Evolutionary conservation across 352 stramenopile species (phyloP).

Genomic region (Globisporangium echinulatum): DNA sequence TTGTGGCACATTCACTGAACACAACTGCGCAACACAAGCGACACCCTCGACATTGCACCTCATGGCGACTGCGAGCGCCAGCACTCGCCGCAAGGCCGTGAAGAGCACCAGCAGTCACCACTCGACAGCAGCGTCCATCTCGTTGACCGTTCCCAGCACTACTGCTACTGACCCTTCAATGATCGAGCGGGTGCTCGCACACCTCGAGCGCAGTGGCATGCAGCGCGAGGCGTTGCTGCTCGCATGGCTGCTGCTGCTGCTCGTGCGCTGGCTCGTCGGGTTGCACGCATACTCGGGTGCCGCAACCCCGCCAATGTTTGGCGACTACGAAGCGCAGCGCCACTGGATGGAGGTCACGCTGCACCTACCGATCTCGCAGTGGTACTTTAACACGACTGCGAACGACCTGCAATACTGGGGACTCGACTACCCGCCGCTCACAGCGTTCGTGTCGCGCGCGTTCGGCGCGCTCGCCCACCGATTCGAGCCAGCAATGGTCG

Average conservation of each 20-base stretch:
- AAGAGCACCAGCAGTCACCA: background rate
- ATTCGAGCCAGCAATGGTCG: constrained; percentile 86
- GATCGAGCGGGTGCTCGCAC: constrained; percentile 34
- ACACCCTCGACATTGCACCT: background rate
- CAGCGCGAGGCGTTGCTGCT: constrained; percentile 35
- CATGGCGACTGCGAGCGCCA: constrained; percentile 1
- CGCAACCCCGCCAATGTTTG: constrained; percentile 82
- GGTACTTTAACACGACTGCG: constrained; percentile 90
- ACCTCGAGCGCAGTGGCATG: constrained; percentile 52
- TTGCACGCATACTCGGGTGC: constrained; percentile 81
- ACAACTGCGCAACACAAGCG: background rate
- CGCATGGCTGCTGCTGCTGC: constrained; percentile 45
- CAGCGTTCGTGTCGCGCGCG: constrained; percentile 85
- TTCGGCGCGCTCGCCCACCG: constrained; percentile 72
- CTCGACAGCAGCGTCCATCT: background rate
- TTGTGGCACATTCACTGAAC: background rate
- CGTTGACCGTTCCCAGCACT: background rate
- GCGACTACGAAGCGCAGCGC: constrained; percentile 97
- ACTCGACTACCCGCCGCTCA: constrained; percentile 97
- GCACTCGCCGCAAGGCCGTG: background rate
- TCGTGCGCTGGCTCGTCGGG: constrained; percentile 71
- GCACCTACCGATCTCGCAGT: constrained; percentile 89
- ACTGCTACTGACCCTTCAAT: constrained; percentile 15
- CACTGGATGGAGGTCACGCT: constrained; percentile 99
- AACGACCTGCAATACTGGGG: constrained; percentile 98